phyloP scores from a whole-genome alignment of 2,329 filamentous ascomycete species.

The Albifimbria verrucaria region DNA sequence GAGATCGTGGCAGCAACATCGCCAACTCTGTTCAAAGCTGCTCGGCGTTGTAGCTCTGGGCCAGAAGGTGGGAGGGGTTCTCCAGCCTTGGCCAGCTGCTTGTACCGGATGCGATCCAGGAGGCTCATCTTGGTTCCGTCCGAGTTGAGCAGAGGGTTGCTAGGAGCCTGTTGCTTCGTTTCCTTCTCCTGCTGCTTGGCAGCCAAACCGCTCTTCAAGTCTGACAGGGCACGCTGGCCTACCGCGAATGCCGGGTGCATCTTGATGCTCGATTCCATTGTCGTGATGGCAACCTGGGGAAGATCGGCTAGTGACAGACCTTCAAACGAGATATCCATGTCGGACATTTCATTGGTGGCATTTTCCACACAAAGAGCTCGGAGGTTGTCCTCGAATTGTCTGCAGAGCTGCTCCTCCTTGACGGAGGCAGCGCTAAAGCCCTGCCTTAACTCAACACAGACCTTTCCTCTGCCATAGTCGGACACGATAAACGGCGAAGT shows the following conservation, averaged over 20 bases:
- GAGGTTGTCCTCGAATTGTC: constrained; percentile 52
- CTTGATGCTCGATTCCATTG: constrained; percentile 31
- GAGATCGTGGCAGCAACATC: constrained; percentile 66
- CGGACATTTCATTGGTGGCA: constrained; percentile 24
- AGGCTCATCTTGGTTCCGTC: constrained; percentile 60
- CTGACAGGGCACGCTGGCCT: constrained; percentile 66
- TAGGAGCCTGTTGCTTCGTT: constrained; percentile 28
- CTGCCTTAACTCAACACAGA: constrained; percentile 56
- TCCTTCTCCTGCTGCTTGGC: constrained; percentile 47
- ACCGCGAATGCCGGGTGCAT: constrained; percentile 58
- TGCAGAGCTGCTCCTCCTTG: constrained; percentile 50
- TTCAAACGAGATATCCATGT: constrained; percentile 46
- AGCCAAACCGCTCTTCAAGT: constrained; percentile 61
- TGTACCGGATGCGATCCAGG: constrained; percentile 71
- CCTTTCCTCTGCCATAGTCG: constrained; percentile 51
- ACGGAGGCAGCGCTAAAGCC: constrained; percentile 33
- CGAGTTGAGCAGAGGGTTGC: constrained; percentile 32
- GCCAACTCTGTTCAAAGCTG: constrained; percentile 64
- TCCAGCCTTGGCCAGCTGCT: constrained; percentile 56
- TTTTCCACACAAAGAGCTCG: constrained; percentile 38
- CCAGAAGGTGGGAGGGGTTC: constrained; percentile 57
- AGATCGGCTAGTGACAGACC: constrained; percentile 48
- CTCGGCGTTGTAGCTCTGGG: constrained; percentile 56
- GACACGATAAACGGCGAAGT: constrained; percentile 40
- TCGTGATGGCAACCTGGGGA: constrained; percentile 31